Evolutionary conservation across 2,329 filamentous ascomycete genomes (phyloP).

Genomic region (Daldinia sp.): DNA sequence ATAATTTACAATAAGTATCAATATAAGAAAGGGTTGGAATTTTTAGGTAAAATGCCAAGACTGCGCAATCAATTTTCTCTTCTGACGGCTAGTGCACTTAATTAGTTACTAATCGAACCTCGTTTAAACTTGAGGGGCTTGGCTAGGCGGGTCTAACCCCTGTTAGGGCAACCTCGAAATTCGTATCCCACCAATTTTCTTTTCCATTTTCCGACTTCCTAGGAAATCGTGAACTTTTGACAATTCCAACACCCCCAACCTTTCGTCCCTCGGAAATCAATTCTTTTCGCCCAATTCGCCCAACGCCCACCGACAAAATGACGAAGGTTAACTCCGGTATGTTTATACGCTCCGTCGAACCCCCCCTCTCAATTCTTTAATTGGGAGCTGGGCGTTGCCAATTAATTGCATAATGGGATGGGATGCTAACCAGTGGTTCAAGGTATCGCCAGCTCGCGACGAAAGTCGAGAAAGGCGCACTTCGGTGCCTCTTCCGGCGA

Average conservation of each 20-base stretch:
- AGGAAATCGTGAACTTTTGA: conserved; percentile 27
- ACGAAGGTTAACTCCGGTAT: conserved; percentile 45
- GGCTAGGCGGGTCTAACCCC: neutral
- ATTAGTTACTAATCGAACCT: no score
- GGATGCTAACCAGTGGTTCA: conserved; percentile 9
- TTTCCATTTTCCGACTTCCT: conserved; percentile 19
- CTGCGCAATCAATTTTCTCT: no score
- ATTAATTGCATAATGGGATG: conserved; percentile 11
- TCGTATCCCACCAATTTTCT: conserved; percentile 35
- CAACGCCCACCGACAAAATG: conserved; percentile 44
- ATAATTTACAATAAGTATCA: no score
- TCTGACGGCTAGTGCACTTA: no score
- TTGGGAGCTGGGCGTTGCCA: neutral
- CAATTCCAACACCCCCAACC: conserved; percentile 23
- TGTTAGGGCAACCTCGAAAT: conserved; percentile 41
- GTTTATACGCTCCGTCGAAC: neutral
- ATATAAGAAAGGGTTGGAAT: no score
- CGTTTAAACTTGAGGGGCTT: conserved; percentile 17
- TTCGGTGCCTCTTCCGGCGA: conserved; percentile 94
- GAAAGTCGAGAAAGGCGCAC: conserved; percentile 99
- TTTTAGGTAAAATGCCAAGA: no score
- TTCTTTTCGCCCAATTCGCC: conserved; percentile 20
- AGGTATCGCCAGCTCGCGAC: conserved; percentile 69
- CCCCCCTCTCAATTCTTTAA: neutral
- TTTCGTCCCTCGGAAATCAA: conserved; percentile 25